Percentiles rank a stretch among this genome's conserved stretches.
Evolutionary conservation across 164 flowering plant genomes (phyloP).

Genomic region (Vitis rotundifolia): DNA sequence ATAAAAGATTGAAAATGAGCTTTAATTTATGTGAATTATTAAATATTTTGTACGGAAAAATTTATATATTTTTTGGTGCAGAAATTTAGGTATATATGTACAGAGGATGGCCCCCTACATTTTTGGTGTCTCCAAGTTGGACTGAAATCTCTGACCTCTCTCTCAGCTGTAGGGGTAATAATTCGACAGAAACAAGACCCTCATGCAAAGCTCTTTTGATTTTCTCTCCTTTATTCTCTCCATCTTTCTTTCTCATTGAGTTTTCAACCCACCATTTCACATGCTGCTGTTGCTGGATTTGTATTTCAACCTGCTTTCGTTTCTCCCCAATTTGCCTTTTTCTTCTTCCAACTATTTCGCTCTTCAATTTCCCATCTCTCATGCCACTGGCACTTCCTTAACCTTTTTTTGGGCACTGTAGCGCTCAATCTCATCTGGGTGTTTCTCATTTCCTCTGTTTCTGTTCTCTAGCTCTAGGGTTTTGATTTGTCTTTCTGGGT

Average conservation of each 20-base stretch:
- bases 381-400: not conserved
- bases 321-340: not conserved
- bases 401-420: not conserved
- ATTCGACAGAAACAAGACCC: not conserved
- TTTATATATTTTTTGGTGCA: no score
- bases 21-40: no score
- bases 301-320: not conserved
- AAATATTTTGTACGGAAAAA: no score
- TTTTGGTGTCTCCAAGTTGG: no score
- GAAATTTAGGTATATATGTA: no score
- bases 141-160: not conserved
- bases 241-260: conserved; percentile 4
- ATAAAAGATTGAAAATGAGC: no score
- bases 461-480: not conserved
- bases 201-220: not conserved
- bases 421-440: not conserved
- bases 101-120: no score
- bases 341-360: not conserved
- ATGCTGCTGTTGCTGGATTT: not conserved
- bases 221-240: conserved; percentile 5
- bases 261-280: conserved; percentile 2
- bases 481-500: not conserved
- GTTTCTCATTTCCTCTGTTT: conserved; percentile 2
- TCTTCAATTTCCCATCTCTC: not conserved
- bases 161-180: not conserved